phyloP scores from a whole-genome alignment of 2,329 filamentous ascomycete species.

The Magnaporthiopsis poae region DNA sequence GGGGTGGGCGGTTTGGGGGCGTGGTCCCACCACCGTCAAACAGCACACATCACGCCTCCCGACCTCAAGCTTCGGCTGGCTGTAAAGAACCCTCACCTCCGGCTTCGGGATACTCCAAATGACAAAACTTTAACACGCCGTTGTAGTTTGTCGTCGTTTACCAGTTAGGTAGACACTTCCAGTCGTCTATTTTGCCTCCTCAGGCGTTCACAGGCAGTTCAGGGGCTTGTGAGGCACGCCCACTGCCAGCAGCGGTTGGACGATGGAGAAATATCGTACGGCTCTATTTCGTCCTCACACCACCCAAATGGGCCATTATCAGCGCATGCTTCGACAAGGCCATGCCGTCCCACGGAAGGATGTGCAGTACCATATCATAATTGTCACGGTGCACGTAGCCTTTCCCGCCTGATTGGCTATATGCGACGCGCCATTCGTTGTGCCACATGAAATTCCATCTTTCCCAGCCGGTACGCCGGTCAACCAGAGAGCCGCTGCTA shows the following conservation, averaged over 20 bases:
- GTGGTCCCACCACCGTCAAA: background rate
- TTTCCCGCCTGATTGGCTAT: background rate
- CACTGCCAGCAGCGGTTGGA: background rate
- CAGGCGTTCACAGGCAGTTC: background rate
- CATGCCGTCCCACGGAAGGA: background rate
- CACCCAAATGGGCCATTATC: background rate
- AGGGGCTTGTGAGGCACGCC: background rate
- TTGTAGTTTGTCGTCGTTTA: background rate
- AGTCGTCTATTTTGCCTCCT: background rate
- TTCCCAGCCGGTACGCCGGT: background rate
- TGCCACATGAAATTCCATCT: background rate
- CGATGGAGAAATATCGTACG: background rate
- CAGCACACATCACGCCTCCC: background rate
- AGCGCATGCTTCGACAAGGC: background rate
- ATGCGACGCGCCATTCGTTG: background rate
- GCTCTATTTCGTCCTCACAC: background rate
- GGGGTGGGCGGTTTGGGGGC: background rate
- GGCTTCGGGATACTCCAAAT: background rate
- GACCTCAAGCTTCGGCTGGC: background rate
- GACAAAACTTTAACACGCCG: background rate
- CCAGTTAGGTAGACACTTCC: background rate
- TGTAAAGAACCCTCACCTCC: background rate
- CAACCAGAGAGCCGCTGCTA: background rate
- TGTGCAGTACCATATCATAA: background rate
- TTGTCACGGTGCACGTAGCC: background rate